Conservation (phyloP, 345 rosid genomes). For the Erodium maritimum region DNA sequence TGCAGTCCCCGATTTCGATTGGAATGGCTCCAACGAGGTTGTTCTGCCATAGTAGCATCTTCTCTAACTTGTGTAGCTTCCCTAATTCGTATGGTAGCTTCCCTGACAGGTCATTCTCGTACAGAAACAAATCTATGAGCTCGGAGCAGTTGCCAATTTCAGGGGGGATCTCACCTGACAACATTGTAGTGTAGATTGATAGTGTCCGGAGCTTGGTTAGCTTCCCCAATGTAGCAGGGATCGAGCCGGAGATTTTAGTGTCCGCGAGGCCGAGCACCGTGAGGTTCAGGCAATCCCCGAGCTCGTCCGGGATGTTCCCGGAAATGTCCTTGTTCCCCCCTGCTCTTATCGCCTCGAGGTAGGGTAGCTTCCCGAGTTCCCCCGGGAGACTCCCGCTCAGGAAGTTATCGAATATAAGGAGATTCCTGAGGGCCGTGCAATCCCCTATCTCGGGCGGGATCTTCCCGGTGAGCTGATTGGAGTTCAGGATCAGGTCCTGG, state of each 20-base stretch:
- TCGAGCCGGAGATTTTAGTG: slow-evolving; percentile 55
- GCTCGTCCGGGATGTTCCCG: slow-evolving; percentile 58
- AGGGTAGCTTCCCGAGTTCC: slow-evolving; percentile 46
- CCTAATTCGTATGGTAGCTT: slow-evolving; percentile 52
- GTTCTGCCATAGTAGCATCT: slow-evolving; percentile 68
- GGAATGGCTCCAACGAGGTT: slow-evolving; percentile 56
- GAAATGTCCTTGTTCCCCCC: slow-evolving; percentile 72
- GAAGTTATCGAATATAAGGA: slow-evolving; percentile 50
- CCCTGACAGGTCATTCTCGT: slow-evolving; percentile 66
- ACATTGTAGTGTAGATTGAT: slow-evolving; percentile 49
- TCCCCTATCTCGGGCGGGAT: slow-evolving; percentile 60
- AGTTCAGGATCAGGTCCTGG: slow-evolving; percentile 51
- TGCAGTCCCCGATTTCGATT: slow-evolving; percentile 63
- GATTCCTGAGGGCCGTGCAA: slow-evolving; percentile 46
- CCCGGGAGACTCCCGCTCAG: slow-evolving; percentile 46
- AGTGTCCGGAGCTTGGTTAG: slow-evolving; percentile 52
- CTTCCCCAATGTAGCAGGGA: slow-evolving; percentile 60
- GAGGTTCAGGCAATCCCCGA: slow-evolving; percentile 56
- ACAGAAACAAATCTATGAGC: slow-evolving; percentile 51
- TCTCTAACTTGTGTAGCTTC: slow-evolving; percentile 40
- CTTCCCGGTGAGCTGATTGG: slow-evolving; percentile 52
- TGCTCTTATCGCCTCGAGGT: slow-evolving; percentile 46
- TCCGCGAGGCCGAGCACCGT: slow-evolving; percentile 64
- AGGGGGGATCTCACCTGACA: slow-evolving; percentile 63
- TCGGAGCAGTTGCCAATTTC: slow-evolving; percentile 64